phyloP scores from a whole-genome alignment of 2,329 filamentous ascomycete genomes.

The Neoscytalidium dimidiatum region DNA sequence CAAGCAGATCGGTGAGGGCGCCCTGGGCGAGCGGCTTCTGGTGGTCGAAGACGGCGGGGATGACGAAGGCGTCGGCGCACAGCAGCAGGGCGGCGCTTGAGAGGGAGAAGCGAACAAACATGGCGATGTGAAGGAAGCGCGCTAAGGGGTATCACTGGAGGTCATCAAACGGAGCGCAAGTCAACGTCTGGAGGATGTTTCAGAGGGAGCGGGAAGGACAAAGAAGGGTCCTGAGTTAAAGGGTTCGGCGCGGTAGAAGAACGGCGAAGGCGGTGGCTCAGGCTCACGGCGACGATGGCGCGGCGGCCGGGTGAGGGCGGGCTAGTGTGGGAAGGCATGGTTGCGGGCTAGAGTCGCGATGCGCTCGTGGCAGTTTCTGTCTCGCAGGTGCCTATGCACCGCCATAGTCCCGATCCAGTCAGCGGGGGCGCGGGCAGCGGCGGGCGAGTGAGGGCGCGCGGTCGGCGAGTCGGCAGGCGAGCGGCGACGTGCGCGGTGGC shows the following conservation, averaged over 20 bases:
- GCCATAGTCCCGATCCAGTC: constrained; percentile 8
- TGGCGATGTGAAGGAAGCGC: constrained; percentile 9
- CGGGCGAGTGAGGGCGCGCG: constrained; percentile 5
- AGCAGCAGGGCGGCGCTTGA: constrained; percentile 9
- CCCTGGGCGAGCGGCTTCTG: background rate
- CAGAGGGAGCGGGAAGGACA: background rate
- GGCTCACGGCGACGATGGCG: background rate
- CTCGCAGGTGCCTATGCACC: constrained; percentile 4
- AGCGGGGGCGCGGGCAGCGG: background rate
- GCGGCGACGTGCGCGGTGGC: background rate
- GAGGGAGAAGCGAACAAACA: constrained; percentile 6
- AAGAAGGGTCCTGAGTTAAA: background rate
- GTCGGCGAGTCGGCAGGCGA: background rate
- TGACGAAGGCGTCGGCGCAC: constrained; percentile 14
- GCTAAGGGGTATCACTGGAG: constrained; percentile 2
- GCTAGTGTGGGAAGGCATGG: background rate
- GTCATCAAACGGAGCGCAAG: background rate
- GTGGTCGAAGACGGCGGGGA: constrained; percentile 2
- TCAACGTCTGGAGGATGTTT: background rate
- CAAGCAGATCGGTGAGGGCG: background rate
- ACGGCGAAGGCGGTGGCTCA: background rate
- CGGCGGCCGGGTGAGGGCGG: background rate
- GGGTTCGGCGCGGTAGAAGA: background rate
- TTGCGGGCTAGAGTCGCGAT: constrained; percentile 9
- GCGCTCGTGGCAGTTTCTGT: constrained; percentile 14